Evolutionary conservation across 768 basidiomycete species (phyloP).

Genomic region (Rhizopogon rudus): DNA sequence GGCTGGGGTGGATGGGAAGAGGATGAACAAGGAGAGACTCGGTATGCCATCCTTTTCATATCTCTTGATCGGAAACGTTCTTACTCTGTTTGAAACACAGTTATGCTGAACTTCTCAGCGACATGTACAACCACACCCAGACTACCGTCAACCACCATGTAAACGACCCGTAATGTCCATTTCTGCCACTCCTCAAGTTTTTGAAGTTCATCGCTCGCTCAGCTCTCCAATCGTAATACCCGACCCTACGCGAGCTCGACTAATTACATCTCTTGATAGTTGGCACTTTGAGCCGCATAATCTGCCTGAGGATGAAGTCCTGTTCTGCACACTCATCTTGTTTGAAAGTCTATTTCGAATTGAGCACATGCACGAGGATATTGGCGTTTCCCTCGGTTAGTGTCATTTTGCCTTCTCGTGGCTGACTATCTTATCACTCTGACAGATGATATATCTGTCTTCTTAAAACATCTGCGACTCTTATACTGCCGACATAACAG

Average conservation of each 20-base stretch:
- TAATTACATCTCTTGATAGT: conserved; percentile 63
- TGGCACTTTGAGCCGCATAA: conserved; percentile 93
- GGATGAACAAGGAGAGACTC: conserved; percentile 38
- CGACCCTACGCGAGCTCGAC: conserved; percentile 45
- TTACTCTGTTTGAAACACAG: conserved; percentile 27
- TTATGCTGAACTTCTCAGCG: conserved; percentile 79
- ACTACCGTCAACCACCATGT: conserved; percentile 57
- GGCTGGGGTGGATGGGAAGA: conserved; percentile 67
- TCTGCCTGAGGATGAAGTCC: conserved; percentile 76
- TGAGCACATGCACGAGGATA: conserved; percentile 61
- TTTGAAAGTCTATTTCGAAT: conserved; percentile 84
- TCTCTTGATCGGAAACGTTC: not conserved
- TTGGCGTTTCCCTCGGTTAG: conserved; percentile 57
- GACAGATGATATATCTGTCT: conserved; percentile 67
- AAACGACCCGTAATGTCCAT: conserved; percentile 19
- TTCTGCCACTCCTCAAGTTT: not conserved
- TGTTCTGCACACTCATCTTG: conserved; percentile 76
- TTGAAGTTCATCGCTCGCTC: conserved; percentile 15
- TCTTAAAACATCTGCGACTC: conserved; percentile 84
- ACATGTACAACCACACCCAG: conserved; percentile 80
- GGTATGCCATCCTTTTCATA: conserved; percentile 35
- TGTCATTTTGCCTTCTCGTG: conserved; percentile 20
- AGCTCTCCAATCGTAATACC: conserved; percentile 47
- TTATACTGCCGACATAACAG: conserved; percentile 89
- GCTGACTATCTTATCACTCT: conserved; percentile 11